Conservation (phyloP, 495 filamentous ascomycete species). For the Penicillium parvum region DNA sequence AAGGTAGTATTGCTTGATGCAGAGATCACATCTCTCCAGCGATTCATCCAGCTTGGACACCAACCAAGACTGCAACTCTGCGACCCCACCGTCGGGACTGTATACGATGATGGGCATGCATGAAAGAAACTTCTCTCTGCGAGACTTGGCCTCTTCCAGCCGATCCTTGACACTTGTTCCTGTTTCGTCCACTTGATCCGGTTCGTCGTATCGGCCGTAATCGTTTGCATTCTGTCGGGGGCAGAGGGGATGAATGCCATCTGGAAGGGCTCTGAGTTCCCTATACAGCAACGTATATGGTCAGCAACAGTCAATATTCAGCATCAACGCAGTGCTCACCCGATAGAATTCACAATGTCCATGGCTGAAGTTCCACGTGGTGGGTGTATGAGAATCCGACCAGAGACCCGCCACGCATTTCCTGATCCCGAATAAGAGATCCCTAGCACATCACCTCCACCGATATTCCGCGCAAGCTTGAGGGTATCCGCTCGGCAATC, state of each 20-base stretch:
- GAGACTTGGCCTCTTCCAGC: conserved; percentile 43
- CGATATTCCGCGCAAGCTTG: too few relatives aligned
- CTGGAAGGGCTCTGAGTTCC: conserved; percentile 43
- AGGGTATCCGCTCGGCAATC: too few relatives aligned
- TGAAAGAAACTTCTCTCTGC: conserved; percentile 56
- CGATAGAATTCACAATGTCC: conserved; percentile 43
- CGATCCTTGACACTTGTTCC: conserved; percentile 33
- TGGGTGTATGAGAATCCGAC: conserved; percentile 3
- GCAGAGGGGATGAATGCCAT: conserved; percentile 47
- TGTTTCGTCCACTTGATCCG: conserved; percentile 25
- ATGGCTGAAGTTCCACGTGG: conserved; percentile 23
- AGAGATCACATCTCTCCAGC: conserved; percentile 70
- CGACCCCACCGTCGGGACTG: conserved; percentile 56
- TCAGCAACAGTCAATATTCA: conserved; percentile 8
- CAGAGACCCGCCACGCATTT: conserved; percentile 15
- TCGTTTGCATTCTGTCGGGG: conserved; percentile 47
- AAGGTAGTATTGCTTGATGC: conserved; percentile 76
- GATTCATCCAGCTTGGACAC: conserved; percentile 47
- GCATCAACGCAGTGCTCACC: conserved; percentile 21
- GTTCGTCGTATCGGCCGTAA: conserved; percentile 51
- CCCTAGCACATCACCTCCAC: conserved; percentile 8
- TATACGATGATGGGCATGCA: conserved; percentile 66
- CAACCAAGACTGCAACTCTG: conserved; percentile 55
- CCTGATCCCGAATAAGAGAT: conserved; percentile 5
- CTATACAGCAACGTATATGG: conserved; percentile 13